Base-by-base conservation (phyloP, 345 rosid species). In the Ailanthus altissimus region DNA sequence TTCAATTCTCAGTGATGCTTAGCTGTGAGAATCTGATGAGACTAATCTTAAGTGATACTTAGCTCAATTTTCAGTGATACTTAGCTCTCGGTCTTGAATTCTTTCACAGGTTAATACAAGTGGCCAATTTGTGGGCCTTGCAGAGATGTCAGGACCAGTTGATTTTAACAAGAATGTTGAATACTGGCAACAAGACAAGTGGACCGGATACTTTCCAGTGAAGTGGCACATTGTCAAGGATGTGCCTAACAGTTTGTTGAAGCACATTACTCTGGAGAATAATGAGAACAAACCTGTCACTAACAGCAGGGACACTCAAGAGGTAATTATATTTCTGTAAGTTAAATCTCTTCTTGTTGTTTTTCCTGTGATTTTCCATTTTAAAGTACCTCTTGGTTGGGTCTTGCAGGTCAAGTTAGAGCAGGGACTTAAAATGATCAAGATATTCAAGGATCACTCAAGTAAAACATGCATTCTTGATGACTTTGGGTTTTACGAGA, bases 261-360 rank as follows among this genome's bases (percentile, higher is more conserved):
- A 89, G 82, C 98, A 91, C 79, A 93, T 93, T n/a, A 93, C 90
- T 43, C 92, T 94, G 0, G 98, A 91, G 84, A 94, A 94, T 83
- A 94, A 94, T 54, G 98, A 94, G 88, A 93, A 91, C 88, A 94
- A 94, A 61, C 98, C 98, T 25, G 98, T 94, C 21, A 93, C 98
- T 14, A 91, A 94, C 82, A 93, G 98, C 80, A 85, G 98, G 83
- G 98, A 94, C 80, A 93, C 98, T 26, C 98, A 94, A 78, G 98
- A 94, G 94, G 98, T 94, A 74, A 59, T 57, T 50, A 15, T 74
- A 49, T 8, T 61, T 62, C 14, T 56, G n/a, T 10, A 63, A 21
- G 2, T 8, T 4, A n/a, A 18, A 4, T 16, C 38, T 25, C 23
- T 49, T 50, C 16, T 21, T 26, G 5, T n/a, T 72, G 0, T 21